Evolutionary conservation across 768 basidiomycete species (phyloP), one percentile per base, ranked within the genome.

Genomic region (Kwoniella sp.): DNA sequence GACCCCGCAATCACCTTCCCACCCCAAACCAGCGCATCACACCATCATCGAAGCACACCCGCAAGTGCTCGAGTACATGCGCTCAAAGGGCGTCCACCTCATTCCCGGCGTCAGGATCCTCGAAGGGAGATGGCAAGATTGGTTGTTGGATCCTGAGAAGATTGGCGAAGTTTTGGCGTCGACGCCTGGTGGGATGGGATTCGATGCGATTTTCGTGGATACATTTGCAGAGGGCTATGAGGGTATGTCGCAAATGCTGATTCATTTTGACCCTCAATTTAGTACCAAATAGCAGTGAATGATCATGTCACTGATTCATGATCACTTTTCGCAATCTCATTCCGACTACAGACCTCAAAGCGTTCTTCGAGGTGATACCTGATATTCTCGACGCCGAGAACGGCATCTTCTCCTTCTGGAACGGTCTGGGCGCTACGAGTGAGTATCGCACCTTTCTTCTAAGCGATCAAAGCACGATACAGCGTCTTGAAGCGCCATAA

Each of bases 351-450:
- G 89, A 89, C 67, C 85, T 98, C 41, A 86, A 86, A 70, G 82
- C 83, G 30, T 95, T 98, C 82, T 97, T 99, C 79, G 86, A 87
- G 60, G 83, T 85, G 51, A 80, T 96, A 1, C 92, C 91, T 2
- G 84, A 90, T 71, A 84, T 99, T 4, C 83, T 97, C 17, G 84
- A 85, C 23, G 87, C 87, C 15, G 85, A 87, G n/a, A 83, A 87
- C 15, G 89, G 90, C n/a, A 84, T 87, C 17, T 91, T 94, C 77
- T 89, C 92, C 66, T 99, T 98, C 82, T 99, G 98, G 85, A 92
- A 99, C 75, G 96, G 96, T 13, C 85, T 99, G 9, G 96, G 92
- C 17, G 95, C 94, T 30, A 97, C 93, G 8, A 93, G 92, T 90
- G 75, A 78, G 89, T 82, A 25, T n/a, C n/a, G n/a, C 8, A 58